A percentile compares a stretch with the other conserved stretches of the same genome.
phyloP scores from a whole-genome alignment of 352 stramenopile species.

The Pythium apleroticum region DNA sequence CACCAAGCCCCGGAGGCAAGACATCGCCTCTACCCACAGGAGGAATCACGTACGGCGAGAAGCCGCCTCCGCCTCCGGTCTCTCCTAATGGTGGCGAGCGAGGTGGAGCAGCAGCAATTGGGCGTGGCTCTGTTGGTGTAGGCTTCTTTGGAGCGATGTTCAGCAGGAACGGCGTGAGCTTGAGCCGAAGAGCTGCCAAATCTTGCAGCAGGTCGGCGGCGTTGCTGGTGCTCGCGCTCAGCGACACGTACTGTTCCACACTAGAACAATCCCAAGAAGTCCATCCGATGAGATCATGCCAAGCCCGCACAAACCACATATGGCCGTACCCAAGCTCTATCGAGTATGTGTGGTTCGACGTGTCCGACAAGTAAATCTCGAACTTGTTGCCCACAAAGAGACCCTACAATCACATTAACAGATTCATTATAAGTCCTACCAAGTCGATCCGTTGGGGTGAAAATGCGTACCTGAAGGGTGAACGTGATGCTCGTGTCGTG shows the following conservation, averaged over 20 bases:
- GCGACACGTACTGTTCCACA: constrained; percentile 38
- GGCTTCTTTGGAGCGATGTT: constrained; percentile 46
- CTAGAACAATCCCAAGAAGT: constrained; percentile 14
- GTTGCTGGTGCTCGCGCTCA: constrained; percentile 28
- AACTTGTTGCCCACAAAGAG: constrained; percentile 79
- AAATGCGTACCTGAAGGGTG: constrained; percentile 52
- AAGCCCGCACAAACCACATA: not conserved
- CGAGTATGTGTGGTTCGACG: constrained; percentile 65
- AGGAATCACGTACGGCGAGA: constrained; percentile 39
- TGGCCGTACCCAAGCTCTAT: constrained; percentile 61
- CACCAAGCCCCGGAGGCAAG: constrained; percentile 56
- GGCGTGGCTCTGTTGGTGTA: constrained; percentile 17
- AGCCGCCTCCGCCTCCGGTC: constrained; percentile 4
- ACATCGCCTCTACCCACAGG: constrained; percentile 64
- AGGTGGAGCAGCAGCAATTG: not conserved
- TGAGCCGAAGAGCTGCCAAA: constrained; percentile 43
- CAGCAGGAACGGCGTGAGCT: constrained; percentile 55
- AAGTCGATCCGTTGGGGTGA: not conserved
- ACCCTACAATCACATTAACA: constrained; percentile 33
- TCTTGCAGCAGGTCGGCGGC: constrained; percentile 53
- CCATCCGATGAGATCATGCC: not conserved
- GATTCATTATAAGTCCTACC: not conserved
- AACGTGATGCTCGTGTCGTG: constrained; percentile 56
- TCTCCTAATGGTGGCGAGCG: constrained; percentile 4
- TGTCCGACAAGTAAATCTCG: constrained; percentile 73